Percentiles rank a stretch among this genome's conserved stretches.
Evolutionary conservation across 305 asterid genomes (phyloP).

Genomic region (Fraxinus greggii): DNA sequence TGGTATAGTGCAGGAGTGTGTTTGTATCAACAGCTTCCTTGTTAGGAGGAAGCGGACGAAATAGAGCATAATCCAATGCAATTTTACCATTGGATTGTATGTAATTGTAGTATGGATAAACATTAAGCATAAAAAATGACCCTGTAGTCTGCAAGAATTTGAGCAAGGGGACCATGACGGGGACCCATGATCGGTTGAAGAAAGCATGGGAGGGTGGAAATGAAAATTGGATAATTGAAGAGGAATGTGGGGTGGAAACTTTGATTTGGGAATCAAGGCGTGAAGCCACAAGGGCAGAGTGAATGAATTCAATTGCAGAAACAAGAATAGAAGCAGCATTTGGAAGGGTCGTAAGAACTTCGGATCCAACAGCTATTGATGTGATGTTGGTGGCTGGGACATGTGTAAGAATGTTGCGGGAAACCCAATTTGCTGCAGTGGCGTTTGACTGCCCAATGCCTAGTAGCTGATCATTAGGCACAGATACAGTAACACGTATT

Average conservation of each 20-base stretch:
- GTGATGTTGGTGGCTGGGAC: conserved; percentile 34
- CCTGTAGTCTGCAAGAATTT: conserved; percentile 21
- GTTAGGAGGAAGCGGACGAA: conserved; percentile 29
- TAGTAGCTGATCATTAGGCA: conserved; percentile 31
- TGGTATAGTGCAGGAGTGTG: conserved; percentile 33
- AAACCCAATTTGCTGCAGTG: conserved; percentile 32
- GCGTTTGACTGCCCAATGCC: conserved; percentile 31
- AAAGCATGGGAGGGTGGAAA: conserved; percentile 33
- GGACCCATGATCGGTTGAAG: conserved; percentile 22
- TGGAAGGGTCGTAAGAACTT: conserved; percentile 30
- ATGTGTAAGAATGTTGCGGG: conserved; percentile 26
- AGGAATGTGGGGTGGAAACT: conserved; percentile 31
- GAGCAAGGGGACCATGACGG: conserved; percentile 28
- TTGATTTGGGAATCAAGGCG: conserved; percentile 22
- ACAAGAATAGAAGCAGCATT: conserved; percentile 33
- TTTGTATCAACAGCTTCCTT: conserved; percentile 34
- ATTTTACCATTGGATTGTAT: conserved; percentile 26
- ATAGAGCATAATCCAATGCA: conserved; percentile 33
- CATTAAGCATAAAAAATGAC: conserved; percentile 32
- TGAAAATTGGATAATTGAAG: conserved; percentile 23
- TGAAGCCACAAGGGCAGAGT: conserved; percentile 34
- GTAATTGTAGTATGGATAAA: conserved; percentile 30
- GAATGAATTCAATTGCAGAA: conserved; percentile 24
- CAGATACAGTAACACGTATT: conserved; percentile 24
- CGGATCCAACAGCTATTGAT: conserved; percentile 29